Conservation (phyloP, 140 eudicot species). For the Senecio squalidus region DNA sequence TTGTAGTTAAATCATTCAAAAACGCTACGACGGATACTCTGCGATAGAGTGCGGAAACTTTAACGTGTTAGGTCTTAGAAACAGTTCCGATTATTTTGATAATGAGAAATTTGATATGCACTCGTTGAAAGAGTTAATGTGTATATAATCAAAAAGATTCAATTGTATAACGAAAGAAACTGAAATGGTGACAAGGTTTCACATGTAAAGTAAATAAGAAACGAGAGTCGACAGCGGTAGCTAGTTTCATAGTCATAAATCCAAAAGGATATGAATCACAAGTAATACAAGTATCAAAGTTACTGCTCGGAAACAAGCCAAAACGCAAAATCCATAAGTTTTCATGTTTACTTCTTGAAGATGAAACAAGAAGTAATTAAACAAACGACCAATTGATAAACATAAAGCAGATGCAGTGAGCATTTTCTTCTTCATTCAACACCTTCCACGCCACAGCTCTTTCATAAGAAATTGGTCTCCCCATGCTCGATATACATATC, state of each 20-base stretch:
- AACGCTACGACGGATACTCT: too few species aligned
- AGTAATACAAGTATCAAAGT: not conserved
- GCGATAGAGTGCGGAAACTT: too few species aligned
- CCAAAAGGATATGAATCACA: not conserved
- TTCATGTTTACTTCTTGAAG: not conserved
- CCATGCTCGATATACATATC: slow-evolving; percentile 90
- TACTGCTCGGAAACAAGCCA: not conserved
- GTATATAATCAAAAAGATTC: too few species aligned
- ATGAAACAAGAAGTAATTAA: slow-evolving; percentile 16
- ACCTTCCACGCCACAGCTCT: slow-evolving; percentile 92
- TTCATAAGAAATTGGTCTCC: slow-evolving; percentile 73
- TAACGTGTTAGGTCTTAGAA: too few species aligned
- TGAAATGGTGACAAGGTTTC: too few species aligned
- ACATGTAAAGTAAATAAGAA: too few species aligned
- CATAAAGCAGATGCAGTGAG: slow-evolving; percentile 78
- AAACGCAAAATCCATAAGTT: slow-evolving; percentile 12
- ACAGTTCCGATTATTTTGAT: too few species aligned
- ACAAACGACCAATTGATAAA: slow-evolving; percentile 91
- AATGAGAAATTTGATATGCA: too few species aligned
- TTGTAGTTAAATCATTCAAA: too few species aligned
- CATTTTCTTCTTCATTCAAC: slow-evolving; percentile 55
- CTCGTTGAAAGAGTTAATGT: too few species aligned
- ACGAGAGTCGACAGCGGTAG: not conserved
- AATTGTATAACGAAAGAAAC: too few species aligned
- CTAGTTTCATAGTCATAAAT: not conserved